Conservation (phyloP, 306 rosid genomes). For the Bauhinia variegata region DNA sequence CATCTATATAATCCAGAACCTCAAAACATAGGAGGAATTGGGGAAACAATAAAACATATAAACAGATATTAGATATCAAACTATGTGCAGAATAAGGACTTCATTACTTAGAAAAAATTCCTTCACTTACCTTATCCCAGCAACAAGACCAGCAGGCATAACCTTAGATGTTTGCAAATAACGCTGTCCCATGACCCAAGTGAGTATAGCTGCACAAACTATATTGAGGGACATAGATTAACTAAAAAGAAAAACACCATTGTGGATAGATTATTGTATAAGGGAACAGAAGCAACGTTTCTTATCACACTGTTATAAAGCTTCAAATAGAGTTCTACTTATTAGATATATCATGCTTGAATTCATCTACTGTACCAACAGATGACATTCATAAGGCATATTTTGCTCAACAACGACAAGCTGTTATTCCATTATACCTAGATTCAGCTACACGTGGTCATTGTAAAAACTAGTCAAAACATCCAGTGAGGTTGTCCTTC, state of each 20-base stretch:
- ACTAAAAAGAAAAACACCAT: neutral
- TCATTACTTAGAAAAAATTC: slow-evolving; percentile 5
- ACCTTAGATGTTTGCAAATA: slow-evolving; percentile 75
- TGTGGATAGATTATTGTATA: too few relatives aligned
- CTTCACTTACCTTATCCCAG: slow-evolving; percentile 74
- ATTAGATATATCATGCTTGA: neutral
- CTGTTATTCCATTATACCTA: neutral
- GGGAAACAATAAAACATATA: neutral
- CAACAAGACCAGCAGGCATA: slow-evolving; percentile 89
- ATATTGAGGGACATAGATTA: slow-evolving; percentile 37
- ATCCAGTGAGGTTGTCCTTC: too few relatives aligned
- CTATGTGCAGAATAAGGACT: neutral
- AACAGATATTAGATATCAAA: too few relatives aligned
- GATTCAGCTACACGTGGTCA: too few relatives aligned
- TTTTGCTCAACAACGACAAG: too few relatives aligned
- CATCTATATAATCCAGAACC: too few relatives aligned
- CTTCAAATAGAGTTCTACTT: too few relatives aligned
- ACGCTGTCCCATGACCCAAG: slow-evolving; percentile 83
- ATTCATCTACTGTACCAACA: too few relatives aligned
- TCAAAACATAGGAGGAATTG: neutral
- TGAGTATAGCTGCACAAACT: slow-evolving; percentile 65
- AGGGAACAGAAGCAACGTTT: too few relatives aligned
- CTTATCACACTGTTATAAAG: neutral
- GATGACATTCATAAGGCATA: too few relatives aligned
- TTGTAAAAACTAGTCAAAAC: too few relatives aligned